A percentile compares a stretch with the other conserved stretches of the same genome.
These are phyloP conservation scores for Rostrohypoxylon terebratum DNA, from an alignment of 495 filamentous ascomycete species.

Conservation along the genomic window DNA sequence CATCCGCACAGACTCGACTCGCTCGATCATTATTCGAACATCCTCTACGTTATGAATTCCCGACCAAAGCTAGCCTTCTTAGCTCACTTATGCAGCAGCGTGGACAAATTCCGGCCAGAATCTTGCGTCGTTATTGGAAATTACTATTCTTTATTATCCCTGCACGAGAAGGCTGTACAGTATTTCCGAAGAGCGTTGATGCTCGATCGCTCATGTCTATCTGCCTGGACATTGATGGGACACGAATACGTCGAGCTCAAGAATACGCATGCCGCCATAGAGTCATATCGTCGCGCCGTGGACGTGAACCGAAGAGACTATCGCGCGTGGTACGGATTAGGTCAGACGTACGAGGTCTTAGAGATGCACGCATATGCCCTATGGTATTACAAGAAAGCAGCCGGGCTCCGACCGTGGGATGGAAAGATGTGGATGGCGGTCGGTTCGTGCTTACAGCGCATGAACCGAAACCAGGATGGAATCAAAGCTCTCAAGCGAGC, in stretches of 20 bases:
- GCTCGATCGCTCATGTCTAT: conserved; percentile 89
- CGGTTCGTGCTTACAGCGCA: conserved; percentile 87
- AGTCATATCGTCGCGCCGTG: conserved; percentile 94
- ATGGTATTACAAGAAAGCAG: conserved; percentile 97
- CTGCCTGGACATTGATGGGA: conserved; percentile 98
- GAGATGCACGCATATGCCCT: conserved; percentile 98
- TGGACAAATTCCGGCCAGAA: conserved; percentile 96
- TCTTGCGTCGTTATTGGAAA: conserved; percentile 98
- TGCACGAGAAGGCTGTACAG: conserved; percentile 97
- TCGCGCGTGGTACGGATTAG: conserved; percentile 97
- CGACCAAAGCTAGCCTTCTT: conserved; percentile 91
- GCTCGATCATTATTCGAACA: conserved; percentile 95
- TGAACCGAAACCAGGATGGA: conserved; percentile 82
- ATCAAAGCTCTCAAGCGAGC: conserved; percentile 96
- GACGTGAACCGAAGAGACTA: conserved; percentile 98
- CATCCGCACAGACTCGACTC: conserved; percentile 91
- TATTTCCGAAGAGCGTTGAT: conserved; percentile 98
- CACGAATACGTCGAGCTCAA: conserved; percentile 99
- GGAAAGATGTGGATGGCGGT: conserved; percentile 99
- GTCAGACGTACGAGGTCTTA: conserved; percentile 96
- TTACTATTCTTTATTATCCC: conserved; percentile 91
- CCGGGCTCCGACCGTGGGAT: conserved; percentile 89
- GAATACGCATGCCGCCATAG: conserved; percentile 98
- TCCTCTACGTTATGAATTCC: conserved; percentile 90
- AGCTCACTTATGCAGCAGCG: conserved; percentile 86